Evolutionary conservation across 176 grass and related monocot species (phyloP), one percentile per base, ranked within the genome.

Genomic region (Avena eriantha): DNA sequence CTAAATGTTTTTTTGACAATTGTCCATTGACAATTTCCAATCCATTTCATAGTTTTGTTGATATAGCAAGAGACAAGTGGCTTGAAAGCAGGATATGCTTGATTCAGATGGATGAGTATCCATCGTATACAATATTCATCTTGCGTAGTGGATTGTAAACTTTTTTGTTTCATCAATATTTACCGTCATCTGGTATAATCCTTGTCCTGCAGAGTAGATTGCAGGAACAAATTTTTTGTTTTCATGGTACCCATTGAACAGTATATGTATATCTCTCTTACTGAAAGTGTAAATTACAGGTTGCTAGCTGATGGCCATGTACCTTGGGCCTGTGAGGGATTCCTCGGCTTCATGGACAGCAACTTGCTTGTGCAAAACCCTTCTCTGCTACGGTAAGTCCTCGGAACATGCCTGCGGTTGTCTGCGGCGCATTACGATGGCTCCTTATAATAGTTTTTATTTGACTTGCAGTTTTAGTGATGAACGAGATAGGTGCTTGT

Each of bases 401-500:
- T 68, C 0, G 10, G 8, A 17, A 33, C 19, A 34, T 54, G 64
- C 26, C 12, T 65, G 23, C 36, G 13, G 17, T 43, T 35, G 31
- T 33, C 21, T 15, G 7, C 6, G 35, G 4, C 54, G 19, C 18
- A 10, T 46, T 46, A 16, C 19, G 10, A 21, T 3, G 46, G 72
- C 46, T 50, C 46, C 47, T 65, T 56, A 17, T 16, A 54, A 5
- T 50, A 12, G 48, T 54, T 16, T 34, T 23, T 81, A 81, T 86
- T 22, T 68, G 19, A 51, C 59, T 69, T 70, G 23, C 10, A 86
- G 71, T 35, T 80, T 71, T 11, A 21, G 79, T 17, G 7, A 17
- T 81, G 41, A 0, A 65, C 81, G 47, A 68, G 73, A 79, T 85
- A 98, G 96, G 96, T 85, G 86, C 22, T 98, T 90, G 92, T 88